Evolutionary conservation across 164 flowering plant species (phyloP).

Genomic region (Berberis vulgaris): DNA sequence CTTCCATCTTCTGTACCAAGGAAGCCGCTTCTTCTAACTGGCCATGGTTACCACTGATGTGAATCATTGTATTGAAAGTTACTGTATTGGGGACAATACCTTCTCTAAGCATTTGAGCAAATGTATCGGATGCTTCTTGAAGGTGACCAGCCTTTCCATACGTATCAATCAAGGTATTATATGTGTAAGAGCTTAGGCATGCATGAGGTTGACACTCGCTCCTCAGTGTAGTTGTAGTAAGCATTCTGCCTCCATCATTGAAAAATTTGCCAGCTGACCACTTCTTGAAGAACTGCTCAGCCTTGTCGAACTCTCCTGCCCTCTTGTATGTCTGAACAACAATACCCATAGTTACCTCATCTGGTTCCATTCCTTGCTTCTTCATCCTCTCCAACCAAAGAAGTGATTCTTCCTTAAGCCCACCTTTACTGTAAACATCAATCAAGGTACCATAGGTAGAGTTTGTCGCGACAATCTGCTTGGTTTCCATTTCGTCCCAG

Average conservation of each 20-base stretch:
- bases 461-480: slow-evolving; percentile 47
- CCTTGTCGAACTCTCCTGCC: slow-evolving; percentile 67
- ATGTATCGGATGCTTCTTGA: slow-evolving; percentile 60
- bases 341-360: slow-evolving; percentile 86
- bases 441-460: slow-evolving; percentile 87
- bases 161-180: slow-evolving; percentile 78
- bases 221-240: neutral
- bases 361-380: slow-evolving; percentile 67
- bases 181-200: slow-evolving; percentile 50
- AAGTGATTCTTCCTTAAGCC: slow-evolving; percentile 55
- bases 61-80: slow-evolving; percentile 91
- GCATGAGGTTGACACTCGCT: slow-evolving; percentile 8
- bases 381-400: slow-evolving; percentile 68
- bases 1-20: slow-evolving; percentile 74
- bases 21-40: slow-evolving; percentile 52
- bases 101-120: slow-evolving; percentile 54
- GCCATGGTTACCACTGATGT: slow-evolving; percentile 78
- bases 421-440: slow-evolving; percentile 86
- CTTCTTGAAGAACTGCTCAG: slow-evolving; percentile 62
- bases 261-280: slow-evolving; percentile 46
- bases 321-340: slow-evolving; percentile 74
- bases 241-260: slow-evolving; percentile 8
- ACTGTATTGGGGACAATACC: slow-evolving; percentile 70
- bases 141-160: slow-evolving; percentile 89
- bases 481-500: slow-evolving; percentile 62